phyloP scores from a whole-genome alignment of 2,329 filamentous ascomycete genomes.

The Arthrobotrys sinensis region DNA sequence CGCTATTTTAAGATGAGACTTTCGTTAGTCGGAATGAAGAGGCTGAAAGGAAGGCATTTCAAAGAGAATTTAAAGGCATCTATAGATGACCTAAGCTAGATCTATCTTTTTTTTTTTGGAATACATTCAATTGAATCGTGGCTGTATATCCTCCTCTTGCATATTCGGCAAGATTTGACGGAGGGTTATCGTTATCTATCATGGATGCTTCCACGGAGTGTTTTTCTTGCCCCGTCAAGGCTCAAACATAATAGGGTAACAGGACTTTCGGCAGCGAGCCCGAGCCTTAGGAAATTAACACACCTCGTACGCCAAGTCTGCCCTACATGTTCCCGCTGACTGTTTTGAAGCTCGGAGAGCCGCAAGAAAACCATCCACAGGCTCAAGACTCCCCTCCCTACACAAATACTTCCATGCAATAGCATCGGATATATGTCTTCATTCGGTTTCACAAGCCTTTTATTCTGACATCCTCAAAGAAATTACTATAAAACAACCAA shows the following conservation, averaged over 20 bases:
- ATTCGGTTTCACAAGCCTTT: conserved; percentile 1
- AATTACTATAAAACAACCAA: conserved; percentile 38
- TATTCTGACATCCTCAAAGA: conserved; percentile 16
- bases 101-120: neutral
- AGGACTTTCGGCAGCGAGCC: conserved; percentile 16
- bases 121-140: neutral
- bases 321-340: neutral
- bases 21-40: conserved; percentile 1
- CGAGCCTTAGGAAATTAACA: neutral
- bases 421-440: conserved; percentile 10
- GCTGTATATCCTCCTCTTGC: neutral
- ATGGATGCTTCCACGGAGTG: conserved; percentile 16
- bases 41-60: neutral
- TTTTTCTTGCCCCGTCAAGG: conserved; percentile 2
- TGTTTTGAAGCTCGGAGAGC: conserved; percentile 8
- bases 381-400: neutral
- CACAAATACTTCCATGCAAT: conserved; percentile 2
- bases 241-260: conserved; percentile 10
- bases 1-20: conserved; percentile 15
- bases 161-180: neutral
- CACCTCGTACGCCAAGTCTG: neutral
- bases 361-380: neutral
- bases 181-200: conserved; percentile 6
- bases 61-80: conserved; percentile 1
- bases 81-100: neutral